A percentile compares a stretch with the other conserved stretches of the same genome.
Conservation (phyloP, 306 rosid species). For the Begonia fuchsioides region DNA sequence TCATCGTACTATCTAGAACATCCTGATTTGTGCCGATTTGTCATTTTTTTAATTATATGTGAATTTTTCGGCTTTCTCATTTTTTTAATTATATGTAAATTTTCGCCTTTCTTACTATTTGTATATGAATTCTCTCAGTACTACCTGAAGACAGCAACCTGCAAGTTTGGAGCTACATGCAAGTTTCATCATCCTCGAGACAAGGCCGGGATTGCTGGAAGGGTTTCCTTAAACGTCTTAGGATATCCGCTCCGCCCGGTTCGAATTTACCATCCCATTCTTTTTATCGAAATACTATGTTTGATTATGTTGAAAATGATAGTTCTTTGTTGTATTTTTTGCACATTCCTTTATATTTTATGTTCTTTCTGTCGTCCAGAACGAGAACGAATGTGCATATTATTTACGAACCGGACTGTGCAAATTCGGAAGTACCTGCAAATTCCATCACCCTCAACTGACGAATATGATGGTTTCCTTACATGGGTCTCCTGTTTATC, state of each 20-base stretch:
- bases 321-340: not conserved
- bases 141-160: slow-evolving; percentile 86
- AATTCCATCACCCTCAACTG: slow-evolving; percentile 95
- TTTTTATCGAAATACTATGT: too few species aligned
- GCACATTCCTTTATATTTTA: not conserved
- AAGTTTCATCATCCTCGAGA: slow-evolving; percentile 97
- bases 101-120: too few species aligned
- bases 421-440: slow-evolving; percentile 89
- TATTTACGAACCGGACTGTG: slow-evolving; percentile 94
- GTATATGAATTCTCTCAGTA: slow-evolving; percentile 31
- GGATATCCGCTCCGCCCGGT: slow-evolving; percentile 98
- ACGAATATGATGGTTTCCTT: slow-evolving; percentile 82
- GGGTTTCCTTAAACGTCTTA: slow-evolving; percentile 74
- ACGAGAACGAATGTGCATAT: slow-evolving; percentile 75
- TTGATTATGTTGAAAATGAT: too few species aligned
- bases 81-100: too few species aligned
- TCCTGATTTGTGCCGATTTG: too few species aligned
- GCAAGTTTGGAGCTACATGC: slow-evolving; percentile 99
- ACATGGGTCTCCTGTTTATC: slow-evolving; percentile 76
- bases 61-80: too few species aligned
- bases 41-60: too few species aligned
- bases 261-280: slow-evolving; percentile 10
- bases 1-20: too few species aligned
- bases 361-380: slow-evolving; percentile 27
- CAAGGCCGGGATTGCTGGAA: slow-evolving; percentile 87